phyloP scores from a whole-genome alignment of 371 early-diverging fungal genomes.

The Rhizopus stolonifer region DNA sequence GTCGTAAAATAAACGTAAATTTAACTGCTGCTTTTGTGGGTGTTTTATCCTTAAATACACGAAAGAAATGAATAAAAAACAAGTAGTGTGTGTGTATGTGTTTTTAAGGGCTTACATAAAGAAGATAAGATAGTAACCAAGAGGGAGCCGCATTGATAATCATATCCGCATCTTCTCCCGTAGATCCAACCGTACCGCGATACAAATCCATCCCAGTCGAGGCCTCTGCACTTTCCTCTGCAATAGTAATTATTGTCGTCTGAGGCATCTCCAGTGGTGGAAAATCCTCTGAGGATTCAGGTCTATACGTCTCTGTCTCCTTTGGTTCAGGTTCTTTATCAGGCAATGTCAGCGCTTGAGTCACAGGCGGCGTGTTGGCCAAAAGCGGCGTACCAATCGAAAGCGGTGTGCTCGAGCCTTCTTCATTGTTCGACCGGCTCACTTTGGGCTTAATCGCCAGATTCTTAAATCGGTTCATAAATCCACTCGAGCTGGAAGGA shows the following conservation, averaged over 20 bases:
- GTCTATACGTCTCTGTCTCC: slow-evolving; percentile 33
- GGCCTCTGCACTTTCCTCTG: slow-evolving; percentile 80
- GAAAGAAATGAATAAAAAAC: too few species aligned
- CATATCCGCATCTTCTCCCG: slow-evolving; percentile 51
- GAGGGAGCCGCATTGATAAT: slow-evolving; percentile 49
- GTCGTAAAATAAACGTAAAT: slow-evolving; percentile 78
- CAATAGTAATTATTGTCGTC: slow-evolving; percentile 68
- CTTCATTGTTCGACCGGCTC: slow-evolving; percentile 45
- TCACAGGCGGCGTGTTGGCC: not conserved
- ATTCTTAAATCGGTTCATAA: slow-evolving; percentile 58
- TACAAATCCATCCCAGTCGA: slow-evolving; percentile 74
- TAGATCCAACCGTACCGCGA: slow-evolving; percentile 64
- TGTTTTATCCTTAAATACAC: slow-evolving; percentile 67
- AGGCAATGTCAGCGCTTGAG: too few species aligned
- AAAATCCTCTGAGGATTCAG: slow-evolving; percentile 49
- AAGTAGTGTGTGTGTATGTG: not conserved
- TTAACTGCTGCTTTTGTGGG: slow-evolving; percentile 76
- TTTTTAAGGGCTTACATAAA: slow-evolving; percentile 43
- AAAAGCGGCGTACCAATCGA: not conserved
- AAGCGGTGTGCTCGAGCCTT: not conserved
- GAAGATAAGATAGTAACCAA: slow-evolving; percentile 64
- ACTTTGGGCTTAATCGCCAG: slow-evolving; percentile 53
- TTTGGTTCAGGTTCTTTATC: too few species aligned
- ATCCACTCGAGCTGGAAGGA: slow-evolving; percentile 41
- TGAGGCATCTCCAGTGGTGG: slow-evolving; percentile 68